A percentile compares a stretch with the other conserved stretches of the same genome.
These are phyloP conservation scores for Kalaharituber pfeilii DNA, from an alignment of 2,329 filamentous ascomycete species.

Conservation along the genomic window DNA sequence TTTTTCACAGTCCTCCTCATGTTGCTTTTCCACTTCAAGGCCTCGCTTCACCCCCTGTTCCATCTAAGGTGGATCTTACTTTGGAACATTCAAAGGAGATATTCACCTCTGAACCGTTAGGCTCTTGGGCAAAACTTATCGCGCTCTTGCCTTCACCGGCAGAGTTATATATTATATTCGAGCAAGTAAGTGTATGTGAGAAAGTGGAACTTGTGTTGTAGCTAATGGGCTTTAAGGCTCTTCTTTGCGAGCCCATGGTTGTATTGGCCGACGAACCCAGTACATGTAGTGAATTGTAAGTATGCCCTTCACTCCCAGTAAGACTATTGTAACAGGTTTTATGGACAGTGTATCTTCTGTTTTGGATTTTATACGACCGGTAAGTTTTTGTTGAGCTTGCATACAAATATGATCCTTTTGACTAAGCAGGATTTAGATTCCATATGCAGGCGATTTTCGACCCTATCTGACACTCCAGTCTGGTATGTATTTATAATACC, in stretches of 20 bases:
- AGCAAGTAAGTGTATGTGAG: constrained; percentile 20
- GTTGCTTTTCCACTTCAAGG: constrained; percentile 22
- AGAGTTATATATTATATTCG: constrained; percentile 23
- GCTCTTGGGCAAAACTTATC: constrained; percentile 22
- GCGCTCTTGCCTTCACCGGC: constrained; percentile 19
- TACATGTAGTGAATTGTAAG: constrained; percentile 19
- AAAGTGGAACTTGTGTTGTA: no score
- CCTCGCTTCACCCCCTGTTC: constrained; percentile 13
- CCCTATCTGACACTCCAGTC: constrained; percentile 24
- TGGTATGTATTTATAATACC: no score
- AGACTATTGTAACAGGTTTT: not conserved
- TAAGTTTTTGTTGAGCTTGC: not conserved
- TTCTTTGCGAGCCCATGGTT: constrained; percentile 22
- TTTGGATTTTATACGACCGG: not conserved
- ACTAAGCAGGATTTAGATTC: constrained; percentile 16
- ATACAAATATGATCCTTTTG: not conserved
- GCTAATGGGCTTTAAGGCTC: no score
- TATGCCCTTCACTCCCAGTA: constrained; percentile 1
- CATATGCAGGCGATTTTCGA: constrained; percentile 22
- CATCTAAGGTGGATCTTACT: constrained; percentile 13
- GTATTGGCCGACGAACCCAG: constrained; percentile 21
- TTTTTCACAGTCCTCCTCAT: constrained; percentile 17
- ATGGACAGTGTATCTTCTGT: not conserved
- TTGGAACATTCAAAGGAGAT: constrained; percentile 18
- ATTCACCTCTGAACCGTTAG: constrained; percentile 20